phyloP scores from a whole-genome alignment of 768 basidiomycete species.

The Mrakia hoshinonis region DNA sequence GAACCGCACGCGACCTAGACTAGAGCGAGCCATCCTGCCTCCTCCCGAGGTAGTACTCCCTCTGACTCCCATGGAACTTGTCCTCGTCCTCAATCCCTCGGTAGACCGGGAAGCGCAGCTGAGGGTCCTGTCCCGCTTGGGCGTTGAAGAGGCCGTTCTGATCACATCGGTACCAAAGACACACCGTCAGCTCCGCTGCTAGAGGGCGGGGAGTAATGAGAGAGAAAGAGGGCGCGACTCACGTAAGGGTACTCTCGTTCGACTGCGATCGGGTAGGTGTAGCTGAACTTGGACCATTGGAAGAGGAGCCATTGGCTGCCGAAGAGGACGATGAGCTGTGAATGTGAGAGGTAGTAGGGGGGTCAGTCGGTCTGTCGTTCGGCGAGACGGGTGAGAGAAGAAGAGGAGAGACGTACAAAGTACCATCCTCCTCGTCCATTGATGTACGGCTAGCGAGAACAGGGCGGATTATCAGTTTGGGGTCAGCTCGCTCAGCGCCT shows the following conservation, averaged over 20 bases:
- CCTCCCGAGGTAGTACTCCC: slow-evolving; percentile 24
- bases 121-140: neutral
- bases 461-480: no score
- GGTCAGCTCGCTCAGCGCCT: no score
- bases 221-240: neutral
- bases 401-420: neutral
- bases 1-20: no score
- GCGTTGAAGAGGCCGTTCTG: slow-evolving; percentile 4
- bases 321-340: neutral
- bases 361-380: neutral
- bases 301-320: neutral
- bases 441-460: no score
- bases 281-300: neutral
- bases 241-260: slow-evolving; percentile 26
- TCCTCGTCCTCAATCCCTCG: slow-evolving; percentile 13
- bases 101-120: neutral
- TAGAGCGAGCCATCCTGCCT: no score
- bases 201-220: neutral
- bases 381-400: no score
- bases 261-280: neutral
- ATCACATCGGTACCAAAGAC: neutral
- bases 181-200: neutral
- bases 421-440: slow-evolving; percentile 7
- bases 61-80: slow-evolving; percentile 20
- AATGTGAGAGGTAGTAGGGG: neutral